A percentile compares a stretch with the other conserved stretches of the same genome.
Conservation (phyloP, 352 stramenopile genomes). For the Phytophthora pinifolia region DNA sequence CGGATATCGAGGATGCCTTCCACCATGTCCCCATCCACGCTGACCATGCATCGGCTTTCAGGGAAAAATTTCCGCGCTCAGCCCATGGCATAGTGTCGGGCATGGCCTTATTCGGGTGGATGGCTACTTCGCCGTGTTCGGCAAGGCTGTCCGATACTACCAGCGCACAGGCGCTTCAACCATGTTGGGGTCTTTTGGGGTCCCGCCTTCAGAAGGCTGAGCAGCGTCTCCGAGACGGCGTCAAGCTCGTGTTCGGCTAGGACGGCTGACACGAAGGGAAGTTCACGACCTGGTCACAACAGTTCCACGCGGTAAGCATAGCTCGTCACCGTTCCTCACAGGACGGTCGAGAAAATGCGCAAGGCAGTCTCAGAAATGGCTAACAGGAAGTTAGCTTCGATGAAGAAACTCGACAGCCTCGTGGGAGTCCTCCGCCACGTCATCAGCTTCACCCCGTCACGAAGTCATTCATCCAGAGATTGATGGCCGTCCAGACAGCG, state of each 20-base stretch:
- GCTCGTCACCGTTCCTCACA: constrained; percentile 1
- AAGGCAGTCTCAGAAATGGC: background rate
- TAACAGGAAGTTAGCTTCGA: too few relatives aligned
- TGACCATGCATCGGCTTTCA: too few relatives aligned
- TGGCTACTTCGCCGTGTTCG: constrained; percentile 5
- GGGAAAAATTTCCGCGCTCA: constrained; percentile 1
- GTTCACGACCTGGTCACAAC: constrained; percentile 1
- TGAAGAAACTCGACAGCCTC: too few relatives aligned
- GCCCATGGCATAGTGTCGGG: background rate
- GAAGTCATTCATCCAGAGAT: constrained; percentile 5
- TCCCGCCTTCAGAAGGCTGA: background rate
- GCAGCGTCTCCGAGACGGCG: constrained; percentile 2
- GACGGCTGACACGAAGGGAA: constrained; percentile 12
- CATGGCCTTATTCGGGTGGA: constrained; percentile 5
- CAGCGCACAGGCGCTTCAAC: background rate
- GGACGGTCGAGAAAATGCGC: constrained; percentile 5
- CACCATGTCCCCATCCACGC: constrained; percentile 1
- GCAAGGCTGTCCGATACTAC: constrained; percentile 1
- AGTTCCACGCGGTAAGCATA: constrained; percentile 2
- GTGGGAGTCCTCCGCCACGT: constrained; percentile 1
- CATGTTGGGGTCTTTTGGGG: too few relatives aligned
- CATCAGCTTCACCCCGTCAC: background rate
- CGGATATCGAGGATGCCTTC: constrained; percentile 7
- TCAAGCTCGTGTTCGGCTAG: constrained; percentile 7
- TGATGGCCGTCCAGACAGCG: background rate